Base-by-base conservation (phyloP, 2,329 filamentous ascomycete genomes). In the Calonectria crousiana region DNA sequence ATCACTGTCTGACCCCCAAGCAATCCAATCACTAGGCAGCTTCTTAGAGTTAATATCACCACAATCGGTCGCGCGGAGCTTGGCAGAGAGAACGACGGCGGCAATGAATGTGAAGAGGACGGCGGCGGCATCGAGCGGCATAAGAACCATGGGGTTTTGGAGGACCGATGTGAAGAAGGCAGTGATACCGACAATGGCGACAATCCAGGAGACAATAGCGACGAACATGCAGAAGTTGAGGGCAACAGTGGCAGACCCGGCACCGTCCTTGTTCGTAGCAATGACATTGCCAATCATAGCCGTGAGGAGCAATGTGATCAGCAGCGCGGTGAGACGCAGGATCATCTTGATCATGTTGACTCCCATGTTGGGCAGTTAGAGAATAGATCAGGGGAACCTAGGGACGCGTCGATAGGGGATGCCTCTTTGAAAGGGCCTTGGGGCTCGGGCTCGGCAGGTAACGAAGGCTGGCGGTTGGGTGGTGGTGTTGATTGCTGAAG, bases 211-310 rank as follows among this genome's bases (percentile, higher is more conserved):
- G 76, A 94, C 87, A 0, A 90, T 89, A 44, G 90, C 88, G 77
- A 93, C 91, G 83, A 95, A 96, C 87, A 96, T 93, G 84, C 90
- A 88, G 82, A 90, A 92, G 85, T 92, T 91, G 83, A 92, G 82
- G 76, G 89, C 86, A n/a, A 88, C 84, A 74, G 80, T 83, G 74
- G 86, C 87, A 16, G 85, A 84, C 28, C 79, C 80, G 26, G 85
- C 82, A 67, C 86, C 88, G 78, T 86, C 82, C 67, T 84, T 79
- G 81, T 90, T 90, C 80, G 74, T 84, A 66, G 88, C 88, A 74
- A 92, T 90, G 79, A 91, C 88, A 77, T 91, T 92, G 80, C 90
- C 90, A 76, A 91, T 86, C 71, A 92, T 87, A 41, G 87, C 90
- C 3, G 90, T 91, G 70, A 88, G 83, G 77, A 92, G 84, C 52